Base-by-base conservation (phyloP, 2,329 filamentous ascomycete genomes). In the Aspergillus ochraceoroseus region DNA sequence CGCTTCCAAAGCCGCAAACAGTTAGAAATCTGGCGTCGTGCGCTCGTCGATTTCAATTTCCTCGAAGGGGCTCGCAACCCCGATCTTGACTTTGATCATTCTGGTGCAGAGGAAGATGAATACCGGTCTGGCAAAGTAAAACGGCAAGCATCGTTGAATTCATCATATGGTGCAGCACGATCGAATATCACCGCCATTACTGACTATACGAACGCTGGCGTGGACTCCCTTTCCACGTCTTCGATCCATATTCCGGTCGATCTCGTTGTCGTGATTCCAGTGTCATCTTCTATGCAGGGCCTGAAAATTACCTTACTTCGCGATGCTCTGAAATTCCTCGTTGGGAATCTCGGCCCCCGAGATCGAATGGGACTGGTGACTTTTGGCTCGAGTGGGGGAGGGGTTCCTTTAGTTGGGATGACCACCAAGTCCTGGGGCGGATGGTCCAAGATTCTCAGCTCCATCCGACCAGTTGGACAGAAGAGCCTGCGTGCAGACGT, bases 211-310 rank as follows among this genome's bases (percentile, higher is more conserved):
- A 85, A 76, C 60, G 80, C 85, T 27, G 76, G 76, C 12, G 54
- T 52, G 37, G 67, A 65, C 62, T 37, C 56, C 46, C 67, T 47
- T 32, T 70, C 13, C 77, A 82, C 4, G 63, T 90, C 32, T 85
- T 95, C 63, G 0, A 67, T 94, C 19, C 92, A 98, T 60, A 87
- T 96, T 11, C 90, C 92, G 1, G 79, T 96, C 38, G 92, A 98
- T 59, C 82, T 98, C 19, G 90, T 98, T 0, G 87, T 96, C 0
- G 92, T 98, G 14, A 89, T 98, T 22, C 92, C 92, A 0, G 88
- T 98, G 4, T 96, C 92, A 0, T 94, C 90, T 1, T 96, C 92
- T 0, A 98, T 96, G 90, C 92, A 96, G 65, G 92, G 92, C n/a
- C 79, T 98, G 46, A 98, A 98, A 70, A 95, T 96, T 59, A 94